phyloP scores from a whole-genome alignment of 2,329 filamentous ascomycete genomes.

The Pseudocercospora ulei region DNA sequence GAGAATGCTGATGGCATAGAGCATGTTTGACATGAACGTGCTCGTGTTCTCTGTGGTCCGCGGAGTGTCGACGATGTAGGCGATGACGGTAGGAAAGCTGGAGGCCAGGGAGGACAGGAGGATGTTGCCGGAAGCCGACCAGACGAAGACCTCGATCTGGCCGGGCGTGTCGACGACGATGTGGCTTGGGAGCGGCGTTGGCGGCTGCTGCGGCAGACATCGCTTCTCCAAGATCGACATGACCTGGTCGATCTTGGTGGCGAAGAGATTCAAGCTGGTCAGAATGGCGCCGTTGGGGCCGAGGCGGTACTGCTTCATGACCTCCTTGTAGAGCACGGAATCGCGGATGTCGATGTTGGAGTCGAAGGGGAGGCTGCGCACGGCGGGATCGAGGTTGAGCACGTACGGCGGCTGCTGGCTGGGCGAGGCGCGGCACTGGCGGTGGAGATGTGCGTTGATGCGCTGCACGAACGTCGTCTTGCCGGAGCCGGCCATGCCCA shows the following conservation, averaged over 20 bases:
- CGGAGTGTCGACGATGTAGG: constrained; percentile 95
- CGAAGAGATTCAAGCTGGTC: constrained; percentile 89
- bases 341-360: constrained; percentile 98
- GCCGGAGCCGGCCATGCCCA: constrained; percentile 96
- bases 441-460: constrained; percentile 86
- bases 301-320: constrained; percentile 98
- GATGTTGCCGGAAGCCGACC: constrained; percentile 91
- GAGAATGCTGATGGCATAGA: constrained; percentile 95
- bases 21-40: constrained; percentile 99
- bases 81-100: constrained; percentile 91
- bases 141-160: constrained; percentile 98
- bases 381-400: constrained; percentile 92
- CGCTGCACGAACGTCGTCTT: constrained; percentile 99
- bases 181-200: constrained; percentile 58
- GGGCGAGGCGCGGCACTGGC: constrained; percentile 28
- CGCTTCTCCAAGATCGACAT: constrained; percentile 83
- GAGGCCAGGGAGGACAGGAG: constrained; percentile 85
- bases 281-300: constrained; percentile 95
- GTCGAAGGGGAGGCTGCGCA: constrained; percentile 86
- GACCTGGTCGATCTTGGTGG: constrained; percentile 96
- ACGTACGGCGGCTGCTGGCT: constrained; percentile 80
- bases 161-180: constrained; percentile 93
- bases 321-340: constrained; percentile 97
- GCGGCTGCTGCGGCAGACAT: constrained; percentile 31
- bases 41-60: constrained; percentile 84